phyloP scores from a whole-genome alignment of 345 rosid species.

The Citrus maxima region DNA sequence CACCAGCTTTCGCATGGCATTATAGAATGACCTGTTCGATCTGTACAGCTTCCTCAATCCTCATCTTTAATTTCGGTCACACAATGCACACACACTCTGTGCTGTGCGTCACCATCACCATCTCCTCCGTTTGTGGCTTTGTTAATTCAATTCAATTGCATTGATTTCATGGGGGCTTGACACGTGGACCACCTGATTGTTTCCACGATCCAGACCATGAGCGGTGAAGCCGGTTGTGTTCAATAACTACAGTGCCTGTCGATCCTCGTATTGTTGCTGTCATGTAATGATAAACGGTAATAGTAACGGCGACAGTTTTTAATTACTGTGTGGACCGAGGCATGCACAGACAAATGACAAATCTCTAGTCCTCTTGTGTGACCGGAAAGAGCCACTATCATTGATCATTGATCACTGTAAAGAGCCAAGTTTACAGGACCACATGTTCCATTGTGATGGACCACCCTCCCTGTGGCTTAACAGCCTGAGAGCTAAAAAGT shows the following conservation, averaged over 20 bases:
- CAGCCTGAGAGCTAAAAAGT: not conserved
- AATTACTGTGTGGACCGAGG: not conserved
- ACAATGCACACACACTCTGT: too few relatives aligned
- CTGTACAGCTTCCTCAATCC: too few relatives aligned
- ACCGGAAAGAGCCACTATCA: not conserved
- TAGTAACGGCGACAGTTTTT: not conserved
- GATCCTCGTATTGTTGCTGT: slow-evolving; percentile 27
- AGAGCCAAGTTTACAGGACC: not conserved
- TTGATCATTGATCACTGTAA: not conserved
- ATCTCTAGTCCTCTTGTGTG: not conserved
- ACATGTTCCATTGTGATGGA: not conserved
- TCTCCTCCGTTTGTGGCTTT: not conserved
- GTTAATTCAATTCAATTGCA: not conserved
- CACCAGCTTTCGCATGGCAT: not conserved
- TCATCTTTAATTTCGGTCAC: too few relatives aligned
- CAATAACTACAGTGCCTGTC: not conserved
- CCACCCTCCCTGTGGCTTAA: not conserved
- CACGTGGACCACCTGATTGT: slow-evolving; percentile 34
- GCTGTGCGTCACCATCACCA: too few relatives aligned
- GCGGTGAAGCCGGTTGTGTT: not conserved
- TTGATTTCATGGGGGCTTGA: slow-evolving; percentile 29
- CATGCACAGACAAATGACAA: not conserved
- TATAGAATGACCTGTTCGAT: too few relatives aligned
- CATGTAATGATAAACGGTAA: not conserved
- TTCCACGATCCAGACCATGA: not conserved